A percentile compares a stretch with the other conserved stretches of the same genome.
These are phyloP conservation scores for Diaporthe ampelina DNA, from an alignment of 2,329 filamentous ascomycete species.

Conservation along the genomic window DNA sequence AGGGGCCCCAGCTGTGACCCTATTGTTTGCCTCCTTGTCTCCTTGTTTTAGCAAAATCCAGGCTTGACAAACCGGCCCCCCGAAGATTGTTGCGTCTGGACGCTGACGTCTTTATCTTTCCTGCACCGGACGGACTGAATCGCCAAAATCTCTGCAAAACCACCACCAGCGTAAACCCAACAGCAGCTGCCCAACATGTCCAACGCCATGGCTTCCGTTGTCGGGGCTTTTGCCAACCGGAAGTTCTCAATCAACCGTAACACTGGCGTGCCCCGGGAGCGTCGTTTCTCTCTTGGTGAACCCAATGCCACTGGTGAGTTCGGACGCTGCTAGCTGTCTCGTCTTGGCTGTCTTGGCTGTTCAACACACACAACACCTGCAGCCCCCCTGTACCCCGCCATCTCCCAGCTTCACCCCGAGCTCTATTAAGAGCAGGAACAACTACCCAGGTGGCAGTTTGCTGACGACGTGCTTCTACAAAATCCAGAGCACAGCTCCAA, in stretches of 20 bases:
- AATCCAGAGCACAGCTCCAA: conserved; percentile 81
- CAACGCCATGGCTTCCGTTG: conserved; percentile 55
- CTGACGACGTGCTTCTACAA: conserved; percentile 10
- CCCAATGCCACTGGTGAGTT: conserved; percentile 68
- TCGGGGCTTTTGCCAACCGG: conserved; percentile 61
- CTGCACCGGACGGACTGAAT: conserved; percentile 6
- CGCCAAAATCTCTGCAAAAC: conserved; percentile 24
- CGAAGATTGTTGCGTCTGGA: neutral
- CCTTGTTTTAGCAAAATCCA: neutral
- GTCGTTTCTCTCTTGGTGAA: conserved; percentile 72
- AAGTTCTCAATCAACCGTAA: conserved; percentile 78
- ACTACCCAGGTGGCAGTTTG: neutral
- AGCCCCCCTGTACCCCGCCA: neutral
- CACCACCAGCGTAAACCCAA: neutral
- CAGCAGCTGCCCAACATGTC: conserved; percentile 35
- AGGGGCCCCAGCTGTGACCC: conserved; percentile 9
- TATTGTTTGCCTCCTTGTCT: neutral
- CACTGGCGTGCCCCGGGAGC: conserved; percentile 71
- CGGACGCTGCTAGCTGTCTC: conserved; percentile 30
- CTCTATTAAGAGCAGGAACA: neutral
- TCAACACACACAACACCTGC: conserved; percentile 18
- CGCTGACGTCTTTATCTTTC: conserved; percentile 26
- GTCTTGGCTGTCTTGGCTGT: conserved; percentile 41
- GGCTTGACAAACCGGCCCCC: neutral
- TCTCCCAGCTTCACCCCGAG: neutral